These are phyloP conservation scores for Entomortierella beljakovae DNA, from an alignment of 192 early-diverging fungal species.

Conservation along the genomic window DNA sequence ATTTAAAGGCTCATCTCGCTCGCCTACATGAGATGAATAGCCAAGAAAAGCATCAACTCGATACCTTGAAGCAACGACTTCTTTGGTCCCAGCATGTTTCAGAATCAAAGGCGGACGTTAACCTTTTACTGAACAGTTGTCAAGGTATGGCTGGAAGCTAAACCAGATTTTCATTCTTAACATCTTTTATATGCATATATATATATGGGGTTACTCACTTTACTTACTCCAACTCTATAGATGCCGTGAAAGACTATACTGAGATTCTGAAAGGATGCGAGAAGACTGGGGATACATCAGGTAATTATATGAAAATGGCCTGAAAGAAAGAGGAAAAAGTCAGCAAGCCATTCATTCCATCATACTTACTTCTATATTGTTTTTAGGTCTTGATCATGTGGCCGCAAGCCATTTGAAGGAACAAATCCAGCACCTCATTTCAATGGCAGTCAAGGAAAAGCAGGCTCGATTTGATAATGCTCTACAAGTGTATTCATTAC, in stretches of 20 bases:
- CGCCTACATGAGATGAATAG: conserved; percentile 18
- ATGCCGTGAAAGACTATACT: conserved; percentile 20
- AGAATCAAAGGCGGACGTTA: conserved; percentile 20
- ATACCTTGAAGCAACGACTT: conserved; percentile 26
- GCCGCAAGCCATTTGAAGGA: conserved; percentile 18
- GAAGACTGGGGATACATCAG: conserved; percentile 26
- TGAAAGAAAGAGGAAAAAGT: neutral
- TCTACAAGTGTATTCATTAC: neutral
- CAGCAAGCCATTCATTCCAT: neutral
- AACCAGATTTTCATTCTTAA: too few species aligned
- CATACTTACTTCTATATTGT: neutral
- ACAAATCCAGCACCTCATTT: conserved; percentile 19
- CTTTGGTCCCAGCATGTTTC: conserved; percentile 18
- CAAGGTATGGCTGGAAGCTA: conserved; percentile 12
- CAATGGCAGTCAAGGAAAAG: conserved; percentile 23
- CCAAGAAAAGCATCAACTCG: conserved; percentile 23
- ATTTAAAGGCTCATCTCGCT: conserved; percentile 7
- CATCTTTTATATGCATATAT: too few species aligned
- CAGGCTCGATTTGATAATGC: conserved; percentile 8
- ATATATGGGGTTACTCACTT: too few species aligned
- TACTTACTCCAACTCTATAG: too few species aligned
- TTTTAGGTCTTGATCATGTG: conserved; percentile 17
- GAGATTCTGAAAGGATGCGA: conserved; percentile 15
- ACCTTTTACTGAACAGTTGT: conserved; percentile 12
- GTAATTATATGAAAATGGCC: conserved; percentile 1